Conservation (phyloP, 2,329 filamentous ascomycete genomes). For the Ophiostoma novo-ulmi region DNA sequence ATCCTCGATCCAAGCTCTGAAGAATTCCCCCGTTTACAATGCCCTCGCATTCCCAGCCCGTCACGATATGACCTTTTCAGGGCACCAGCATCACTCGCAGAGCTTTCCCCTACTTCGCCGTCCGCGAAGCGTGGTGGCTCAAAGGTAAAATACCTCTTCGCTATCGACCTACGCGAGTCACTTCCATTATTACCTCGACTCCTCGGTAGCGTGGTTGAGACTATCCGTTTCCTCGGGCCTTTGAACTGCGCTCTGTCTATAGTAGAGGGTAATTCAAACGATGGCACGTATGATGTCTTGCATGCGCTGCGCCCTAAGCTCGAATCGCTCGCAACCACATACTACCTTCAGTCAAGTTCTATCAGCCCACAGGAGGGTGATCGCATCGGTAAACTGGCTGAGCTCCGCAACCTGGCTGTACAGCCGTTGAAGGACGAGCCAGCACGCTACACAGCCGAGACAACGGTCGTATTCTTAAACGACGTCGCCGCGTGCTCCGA, state of each 20-base stretch:
- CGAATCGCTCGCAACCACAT: conserved; percentile 37
- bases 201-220: conserved; percentile 44
- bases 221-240: conserved; percentile 38
- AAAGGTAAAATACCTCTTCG: conserved; percentile 44
- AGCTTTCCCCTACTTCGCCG: conserved; percentile 6
- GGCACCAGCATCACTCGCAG: neutral
- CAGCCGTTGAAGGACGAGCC: conserved; percentile 46
- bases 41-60: neutral
- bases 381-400: conserved; percentile 67
- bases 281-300: conserved; percentile 51
- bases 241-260: conserved; percentile 49
- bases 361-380: conserved; percentile 39
- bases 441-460: conserved; percentile 30
- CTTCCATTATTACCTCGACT: conserved; percentile 45
- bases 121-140: neutral
- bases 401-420: conserved; percentile 66
- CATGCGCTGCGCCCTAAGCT: conserved; percentile 39
- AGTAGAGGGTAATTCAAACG: conserved; percentile 51
- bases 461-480: conserved; percentile 50
- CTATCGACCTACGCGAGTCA: conserved; percentile 47
- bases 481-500: conserved; percentile 50
- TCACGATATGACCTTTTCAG: conserved; percentile 3
- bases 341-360: conserved; percentile 40
- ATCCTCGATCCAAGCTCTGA: neutral
- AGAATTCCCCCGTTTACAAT: neutral